Base-by-base conservation (phyloP, 2,329 filamentous ascomycete species). In the Biscogniauxia mediterranea region DNA sequence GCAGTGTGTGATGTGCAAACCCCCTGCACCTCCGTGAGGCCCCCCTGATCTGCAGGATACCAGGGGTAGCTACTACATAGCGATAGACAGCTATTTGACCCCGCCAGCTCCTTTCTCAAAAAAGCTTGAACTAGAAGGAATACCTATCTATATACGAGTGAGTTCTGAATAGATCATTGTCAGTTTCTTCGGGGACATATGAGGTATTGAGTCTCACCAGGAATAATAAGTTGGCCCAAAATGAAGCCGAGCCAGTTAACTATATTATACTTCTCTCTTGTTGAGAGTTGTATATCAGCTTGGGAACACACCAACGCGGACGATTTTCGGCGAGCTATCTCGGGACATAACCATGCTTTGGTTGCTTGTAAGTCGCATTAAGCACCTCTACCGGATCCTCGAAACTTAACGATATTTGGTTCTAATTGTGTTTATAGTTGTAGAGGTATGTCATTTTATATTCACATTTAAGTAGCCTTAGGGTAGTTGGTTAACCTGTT, bases 311-410 rank as follows among this genome's bases (percentile, higher is more conserved):
- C 64, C 2, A 60, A 56, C 20, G 71, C 69, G 25, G 28, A 65
- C 17, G 70, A 69, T n/a, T 70, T 74, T 53, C 64, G 67, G 25
- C 63, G 68, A 54, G 66, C 66, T 25, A 68, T 72, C 55, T 63
- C 63, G 7, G 70, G 66, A 13, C 68, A 70, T 56, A 69, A 69
- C 54, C 58, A 66, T 55, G 69, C 64, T 49, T 56, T 73, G 23
- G 67, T 74, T 63, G 71, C 71, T 21, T 74, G 71, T 74, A 66
- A 73, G 71, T 70, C 28, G 13, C 20, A 46, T 21, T 11, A 46
- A n/a, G 6, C 6, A 38, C 15, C 38, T 23, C 21, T 46, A 9
- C 19, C 28, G 7, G 11, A 6, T 13, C 7, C 11, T 32, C 28
- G 11, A 32, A 32, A 13, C 28, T 13, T 32, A 2, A 46, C 1